Percentiles rank a stretch among this genome's conserved stretches.
Evolutionary conservation across 225 moss, liverwort and hornwort species (phyloP).

Genomic region (Neckera pumila): DNA sequence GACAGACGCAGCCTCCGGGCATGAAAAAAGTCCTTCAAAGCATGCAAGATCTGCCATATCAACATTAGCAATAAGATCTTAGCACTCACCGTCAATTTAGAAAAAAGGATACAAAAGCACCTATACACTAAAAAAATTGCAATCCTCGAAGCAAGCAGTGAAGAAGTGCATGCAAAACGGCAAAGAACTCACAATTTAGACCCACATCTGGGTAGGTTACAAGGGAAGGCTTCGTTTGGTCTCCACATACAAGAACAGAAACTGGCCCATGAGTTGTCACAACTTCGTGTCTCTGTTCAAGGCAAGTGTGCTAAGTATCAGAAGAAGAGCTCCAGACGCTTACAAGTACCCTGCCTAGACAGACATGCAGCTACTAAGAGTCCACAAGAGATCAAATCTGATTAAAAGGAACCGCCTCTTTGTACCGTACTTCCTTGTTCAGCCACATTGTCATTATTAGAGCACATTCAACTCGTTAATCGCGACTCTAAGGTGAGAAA

Average conservation of each 20-base stretch:
- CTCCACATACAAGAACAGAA: constrained; percentile 72
- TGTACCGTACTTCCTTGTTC: neutral
- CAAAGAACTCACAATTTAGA: constrained; percentile 53
- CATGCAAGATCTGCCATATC: constrained; percentile 58
- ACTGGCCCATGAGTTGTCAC: constrained; percentile 57
- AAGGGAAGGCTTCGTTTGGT: constrained; percentile 72
- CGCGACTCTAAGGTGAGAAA: neutral
- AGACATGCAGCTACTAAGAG: neutral
- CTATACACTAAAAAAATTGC: neutral
- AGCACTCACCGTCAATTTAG: neutral
- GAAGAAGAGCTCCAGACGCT: neutral
- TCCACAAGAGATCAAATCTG: neutral
- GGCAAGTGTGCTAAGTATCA: neutral
- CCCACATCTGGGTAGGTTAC: constrained; percentile 86
- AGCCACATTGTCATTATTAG: neutral
- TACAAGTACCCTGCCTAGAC: neutral
- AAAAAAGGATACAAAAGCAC: neutral
- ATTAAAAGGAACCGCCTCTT: neutral
- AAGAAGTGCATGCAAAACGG: neutral
- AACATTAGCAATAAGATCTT: neutral
- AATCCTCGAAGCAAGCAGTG: neutral
- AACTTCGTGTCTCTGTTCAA: constrained; percentile 47
- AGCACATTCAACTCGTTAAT: neutral
- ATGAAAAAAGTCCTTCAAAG: constrained; percentile 78
- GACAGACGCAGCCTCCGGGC: constrained; percentile 57